These are phyloP conservation scores for Ascosphaera acerosa DNA, from an alignment of 2,329 filamentous ascomycete species.

Conservation along the genomic window DNA sequence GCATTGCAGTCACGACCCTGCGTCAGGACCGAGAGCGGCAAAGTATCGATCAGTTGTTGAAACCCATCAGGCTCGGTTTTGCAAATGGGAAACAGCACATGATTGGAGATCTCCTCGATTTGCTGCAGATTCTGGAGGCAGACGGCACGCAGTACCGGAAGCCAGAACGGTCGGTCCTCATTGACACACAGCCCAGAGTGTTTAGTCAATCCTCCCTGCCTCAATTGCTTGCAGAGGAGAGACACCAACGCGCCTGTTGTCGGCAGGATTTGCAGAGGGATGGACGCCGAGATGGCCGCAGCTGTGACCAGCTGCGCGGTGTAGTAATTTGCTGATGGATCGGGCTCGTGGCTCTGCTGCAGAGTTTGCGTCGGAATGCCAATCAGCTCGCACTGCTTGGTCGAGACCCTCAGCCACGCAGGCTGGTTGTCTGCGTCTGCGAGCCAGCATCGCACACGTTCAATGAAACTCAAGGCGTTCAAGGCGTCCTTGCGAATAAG, in stretches of 20 bases:
- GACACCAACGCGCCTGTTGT: constrained; percentile 5
- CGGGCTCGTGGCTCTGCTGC: constrained; percentile 3
- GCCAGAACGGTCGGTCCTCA: constrained; percentile 12
- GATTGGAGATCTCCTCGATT: constrained; percentile 14
- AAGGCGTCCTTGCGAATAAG: constrained; percentile 16
- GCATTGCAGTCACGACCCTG: constrained; percentile 21
- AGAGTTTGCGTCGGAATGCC: constrained; percentile 8
- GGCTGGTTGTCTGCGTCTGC: constrained; percentile 7
- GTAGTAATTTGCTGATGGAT: constrained; percentile 6
- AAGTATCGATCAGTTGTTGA: constrained; percentile 27
- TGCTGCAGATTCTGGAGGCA: constrained; percentile 14
- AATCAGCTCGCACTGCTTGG: constrained; percentile 12
- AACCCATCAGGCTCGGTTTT: constrained; percentile 13
- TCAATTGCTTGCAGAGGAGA: constrained; percentile 5
- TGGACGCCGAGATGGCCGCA: constrained; percentile 5
- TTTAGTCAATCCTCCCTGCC: background rate
- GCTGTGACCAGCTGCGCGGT: constrained; percentile 8
- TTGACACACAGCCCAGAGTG: constrained; percentile 1
- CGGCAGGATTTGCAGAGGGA: constrained; percentile 5
- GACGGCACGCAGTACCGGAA: constrained; percentile 13
- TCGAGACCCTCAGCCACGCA: constrained; percentile 12
- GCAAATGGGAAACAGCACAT: constrained; percentile 15
- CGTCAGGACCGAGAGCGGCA: constrained; percentile 28
- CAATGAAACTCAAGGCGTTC: constrained; percentile 10
- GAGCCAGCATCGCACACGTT: constrained; percentile 13